phyloP scores from a whole-genome alignment of 148 eudicot species.

The Rhododendron mucronatum region DNA sequence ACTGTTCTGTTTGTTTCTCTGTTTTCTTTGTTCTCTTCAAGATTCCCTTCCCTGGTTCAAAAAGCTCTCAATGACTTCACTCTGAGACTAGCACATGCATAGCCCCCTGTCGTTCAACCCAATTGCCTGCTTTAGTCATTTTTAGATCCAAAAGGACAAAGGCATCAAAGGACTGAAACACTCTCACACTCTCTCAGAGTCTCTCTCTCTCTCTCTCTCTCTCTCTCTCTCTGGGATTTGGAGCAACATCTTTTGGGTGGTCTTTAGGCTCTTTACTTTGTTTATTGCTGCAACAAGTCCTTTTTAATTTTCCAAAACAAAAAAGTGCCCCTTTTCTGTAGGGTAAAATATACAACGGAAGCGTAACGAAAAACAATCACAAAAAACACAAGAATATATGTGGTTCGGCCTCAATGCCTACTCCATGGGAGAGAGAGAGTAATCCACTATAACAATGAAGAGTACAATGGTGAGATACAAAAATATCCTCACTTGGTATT shows the following conservation, averaged over 20 bases:
- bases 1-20: neutral
- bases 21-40: neutral
- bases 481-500: too few species aligned
- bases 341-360: too few species aligned
- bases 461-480: too few species aligned
- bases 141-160: slow-evolving; percentile 5
- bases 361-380: too few species aligned
- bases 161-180: neutral
- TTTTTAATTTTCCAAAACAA: slow-evolving; percentile 9
- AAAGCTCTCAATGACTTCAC: neutral
- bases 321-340: neutral
- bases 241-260: slow-evolving; percentile 13
- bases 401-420: too few species aligned
- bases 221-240: neutral
- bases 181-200: neutral
- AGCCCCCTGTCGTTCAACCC: neutral
- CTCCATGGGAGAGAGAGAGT: too few species aligned
- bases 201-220: too few species aligned
- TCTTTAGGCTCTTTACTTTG: neutral
- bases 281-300: slow-evolving; percentile 2
- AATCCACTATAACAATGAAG: too few species aligned
- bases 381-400: too few species aligned
- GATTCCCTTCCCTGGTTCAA: neutral
- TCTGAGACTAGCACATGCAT: neutral
- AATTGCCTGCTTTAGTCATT: neutral